Evolutionary conservation across 2,329 filamentous ascomycete species (phyloP), one percentile per base, ranked within the genome.

Genomic region (Colletotrichum tropicicola): DNA sequence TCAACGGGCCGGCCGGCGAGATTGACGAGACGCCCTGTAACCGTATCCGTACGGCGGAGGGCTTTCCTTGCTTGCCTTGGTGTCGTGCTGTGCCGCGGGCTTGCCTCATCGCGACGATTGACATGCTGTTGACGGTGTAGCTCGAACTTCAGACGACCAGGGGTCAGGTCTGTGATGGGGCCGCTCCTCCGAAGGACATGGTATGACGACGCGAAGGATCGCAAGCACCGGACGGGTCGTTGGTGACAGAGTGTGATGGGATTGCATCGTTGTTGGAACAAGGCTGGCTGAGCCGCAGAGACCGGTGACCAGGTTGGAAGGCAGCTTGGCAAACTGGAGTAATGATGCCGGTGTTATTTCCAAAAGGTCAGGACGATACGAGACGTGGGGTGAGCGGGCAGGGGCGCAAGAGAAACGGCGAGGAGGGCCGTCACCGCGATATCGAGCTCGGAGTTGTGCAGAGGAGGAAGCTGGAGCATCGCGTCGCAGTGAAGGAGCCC

Each of bases 1-100:
- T n/a, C 21, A 39, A 35, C 17, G 32, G 55, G 35, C 28, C 10
- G 45, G 19, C 28, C 44, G 32, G 43, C 49, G 32, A 65, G 61
- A 59, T 60, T 55, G 30, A 65, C 56, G 43, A 61, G 44, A 43
- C 9, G 23, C 30, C 10, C 10, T n/a, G n/a, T n/a, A n/a, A n/a
- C n/a, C n/a, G n/a, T 15, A 13, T 45, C 32, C 32, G 13, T 13
- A 12, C 12, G 32, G 32, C 13, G 28, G 28, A 30, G 28, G 12
- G 32, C 10, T 35, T 17, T 41, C 27, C 39, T 17, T 17, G n/a
- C 27, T 21, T 32, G 27, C 25, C 19, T 55, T 32, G 27, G 25
- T 12, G 12, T 25, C 39, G 27, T 45, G 52, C 52, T 44, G 39
- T 32, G 52, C 52, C 52, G 39, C 52, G 15, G 37, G 15, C 39